phyloP scores from a whole-genome alignment of 306 rosid genomes.

The Gastrolobium villosum region DNA sequence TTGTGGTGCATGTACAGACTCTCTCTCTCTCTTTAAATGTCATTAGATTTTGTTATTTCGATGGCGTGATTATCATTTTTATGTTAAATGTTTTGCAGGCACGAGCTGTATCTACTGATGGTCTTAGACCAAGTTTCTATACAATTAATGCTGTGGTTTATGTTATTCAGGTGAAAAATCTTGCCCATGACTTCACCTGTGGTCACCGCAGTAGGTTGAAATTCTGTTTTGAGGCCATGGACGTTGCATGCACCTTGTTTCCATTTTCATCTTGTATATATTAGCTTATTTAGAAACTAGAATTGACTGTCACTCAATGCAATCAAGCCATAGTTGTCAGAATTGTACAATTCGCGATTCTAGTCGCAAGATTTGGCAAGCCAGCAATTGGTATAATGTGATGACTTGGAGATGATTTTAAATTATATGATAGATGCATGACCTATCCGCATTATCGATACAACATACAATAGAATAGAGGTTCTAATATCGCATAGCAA shows the following conservation, averaged over 20 bases:
- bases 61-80: conserved; percentile 14
- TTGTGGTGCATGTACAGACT: neutral
- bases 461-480: too few species aligned
- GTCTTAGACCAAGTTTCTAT: conserved; percentile 91
- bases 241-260: conserved; percentile 31
- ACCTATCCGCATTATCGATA: too few species aligned
- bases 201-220: conserved; percentile 36
- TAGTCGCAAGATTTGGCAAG: neutral
- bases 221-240: conserved; percentile 41
- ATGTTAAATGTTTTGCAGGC: conserved; percentile 68
- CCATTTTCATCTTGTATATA: neutral
- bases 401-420: too few species aligned
- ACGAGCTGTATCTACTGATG: conserved; percentile 94
- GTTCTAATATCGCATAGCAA: neutral
- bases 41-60: neutral
- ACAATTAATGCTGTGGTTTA: conserved; percentile 85
- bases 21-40: neutral
- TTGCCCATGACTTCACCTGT: conserved; percentile 36
- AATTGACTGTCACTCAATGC: neutral
- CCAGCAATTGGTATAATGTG: too few species aligned
- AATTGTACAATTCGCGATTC: neutral
- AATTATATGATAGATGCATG: too few species aligned
- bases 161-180: conserved; percentile 86
- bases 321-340: neutral
- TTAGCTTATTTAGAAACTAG: conserved; percentile 4